Conservation (phyloP, 75 land plant species). For the Selaginella tamariscina region DNA sequence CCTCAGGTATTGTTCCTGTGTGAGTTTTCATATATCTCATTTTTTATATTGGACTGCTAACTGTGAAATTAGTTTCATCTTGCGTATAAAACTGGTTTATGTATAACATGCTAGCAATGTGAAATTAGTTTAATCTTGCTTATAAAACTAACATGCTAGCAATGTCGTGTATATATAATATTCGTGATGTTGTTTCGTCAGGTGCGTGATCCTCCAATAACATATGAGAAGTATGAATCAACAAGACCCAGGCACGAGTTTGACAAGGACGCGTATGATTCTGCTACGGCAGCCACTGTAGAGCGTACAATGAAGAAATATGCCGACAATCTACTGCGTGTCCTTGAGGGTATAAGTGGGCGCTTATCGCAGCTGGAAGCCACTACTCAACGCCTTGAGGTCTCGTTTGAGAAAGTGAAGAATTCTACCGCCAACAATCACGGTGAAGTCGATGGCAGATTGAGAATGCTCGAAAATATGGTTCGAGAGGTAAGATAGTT, state of each 20-base stretch:
- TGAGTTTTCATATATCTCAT: slow-evolving; percentile 2
- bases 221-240: not conserved
- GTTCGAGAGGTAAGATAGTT: slow-evolving; percentile 59
- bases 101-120: too few relatives aligned
- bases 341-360: slow-evolving; percentile 64
- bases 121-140: too few relatives aligned
- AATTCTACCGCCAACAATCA: slow-evolving; percentile 38
- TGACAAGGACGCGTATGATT: slow-evolving; percentile 34
- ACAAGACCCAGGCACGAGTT: slow-evolving; percentile 4
- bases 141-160: too few relatives aligned
- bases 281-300: slow-evolving; percentile 45
- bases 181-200: too few relatives aligned
- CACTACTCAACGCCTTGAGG: slow-evolving; percentile 58
- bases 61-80: slow-evolving; percentile 4
- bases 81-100: not conserved
- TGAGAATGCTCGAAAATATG: slow-evolving; percentile 58
- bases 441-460: slow-evolving; percentile 60
- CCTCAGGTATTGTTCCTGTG: not conserved
- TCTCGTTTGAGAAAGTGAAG: slow-evolving; percentile 54
- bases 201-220: slow-evolving; percentile 1
- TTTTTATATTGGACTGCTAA: too few relatives aligned
- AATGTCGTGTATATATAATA: too few relatives aligned
- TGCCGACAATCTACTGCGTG: slow-evolving; percentile 51
- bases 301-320: slow-evolving; percentile 68
- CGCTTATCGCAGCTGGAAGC: slow-evolving; percentile 67